These are phyloP conservation scores for Seiridium unicorne DNA, from an alignment of 2,329 filamentous ascomycete genomes.

Conservation along the genomic window DNA sequence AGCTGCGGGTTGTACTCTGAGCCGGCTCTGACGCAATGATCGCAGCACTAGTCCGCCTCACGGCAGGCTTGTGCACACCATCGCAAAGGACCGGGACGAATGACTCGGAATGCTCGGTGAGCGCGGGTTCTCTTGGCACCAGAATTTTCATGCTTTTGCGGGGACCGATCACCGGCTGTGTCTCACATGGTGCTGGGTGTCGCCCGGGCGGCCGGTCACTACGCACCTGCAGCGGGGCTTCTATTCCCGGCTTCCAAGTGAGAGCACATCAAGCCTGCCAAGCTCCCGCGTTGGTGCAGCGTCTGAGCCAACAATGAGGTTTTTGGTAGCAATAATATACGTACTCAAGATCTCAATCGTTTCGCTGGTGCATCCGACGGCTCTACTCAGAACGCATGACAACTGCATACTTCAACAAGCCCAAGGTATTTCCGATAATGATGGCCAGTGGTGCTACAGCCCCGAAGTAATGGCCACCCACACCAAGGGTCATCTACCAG, in stretches of 20 bases:
- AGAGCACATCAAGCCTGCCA: too few species aligned
- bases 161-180: too few species aligned
- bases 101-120: background rate
- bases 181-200: too few species aligned
- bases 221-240: too few species aligned
- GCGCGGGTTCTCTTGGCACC: background rate
- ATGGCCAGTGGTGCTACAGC: slow-evolving; percentile 31
- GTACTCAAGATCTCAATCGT: too few species aligned
- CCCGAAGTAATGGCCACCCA: slow-evolving; percentile 30
- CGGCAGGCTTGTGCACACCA: background rate
- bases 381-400: background rate
- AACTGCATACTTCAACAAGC: slow-evolving; percentile 21
- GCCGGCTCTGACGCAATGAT: background rate
- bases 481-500: slow-evolving; percentile 60
- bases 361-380: too few species aligned
- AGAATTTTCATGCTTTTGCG: too few species aligned
- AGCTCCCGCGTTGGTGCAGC: too few species aligned
- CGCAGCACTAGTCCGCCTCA: background rate
- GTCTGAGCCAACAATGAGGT: too few species aligned
- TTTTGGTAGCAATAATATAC: too few species aligned
- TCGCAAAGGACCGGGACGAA: background rate
- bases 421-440: slow-evolving; percentile 30
- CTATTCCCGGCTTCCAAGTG: too few species aligned
- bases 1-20: background rate
- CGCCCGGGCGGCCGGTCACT: too few species aligned